A percentile compares a stretch with the other conserved stretches of the same genome.
These are phyloP conservation scores for Hypericum androsaemum DNA, from an alignment of 345 rosid species.

Conservation along the genomic window DNA sequence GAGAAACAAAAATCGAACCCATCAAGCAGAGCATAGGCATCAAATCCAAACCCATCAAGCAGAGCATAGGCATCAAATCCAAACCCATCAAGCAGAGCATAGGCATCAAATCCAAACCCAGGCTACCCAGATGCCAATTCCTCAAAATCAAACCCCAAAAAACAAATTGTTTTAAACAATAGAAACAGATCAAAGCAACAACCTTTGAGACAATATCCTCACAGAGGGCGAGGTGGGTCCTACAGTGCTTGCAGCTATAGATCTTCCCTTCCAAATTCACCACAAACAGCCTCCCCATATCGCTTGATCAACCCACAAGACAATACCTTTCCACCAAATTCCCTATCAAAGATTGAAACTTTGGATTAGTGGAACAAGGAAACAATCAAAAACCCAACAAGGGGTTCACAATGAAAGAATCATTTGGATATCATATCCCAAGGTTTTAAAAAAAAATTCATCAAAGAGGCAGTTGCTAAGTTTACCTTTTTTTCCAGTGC, in stretches of 20 bases:
- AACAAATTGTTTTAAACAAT: not conserved
- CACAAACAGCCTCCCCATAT: slow-evolving; percentile 89
- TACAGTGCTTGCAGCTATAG: slow-evolving; percentile 92
- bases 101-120: slow-evolving; percentile 1
- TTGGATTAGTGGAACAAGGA: too few relatives aligned
- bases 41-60: not conserved
- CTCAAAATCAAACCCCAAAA: slow-evolving; percentile 8
- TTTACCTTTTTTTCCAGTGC: too few relatives aligned
- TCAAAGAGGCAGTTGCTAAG: too few relatives aligned
- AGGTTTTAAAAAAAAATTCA: too few relatives aligned
- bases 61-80: not conserved
- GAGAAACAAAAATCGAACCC: slow-evolving; percentile 8
- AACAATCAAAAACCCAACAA: too few relatives aligned
- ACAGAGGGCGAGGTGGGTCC: slow-evolving; percentile 69
- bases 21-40: too few relatives aligned
- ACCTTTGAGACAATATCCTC: slow-evolving; percentile 87
- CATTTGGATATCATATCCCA: too few relatives aligned
- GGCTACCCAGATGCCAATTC: slow-evolving; percentile 20
- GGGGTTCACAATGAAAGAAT: too few relatives aligned
- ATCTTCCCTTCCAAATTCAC: slow-evolving; percentile 83
- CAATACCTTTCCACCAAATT: not conserved
- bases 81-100: not conserved
- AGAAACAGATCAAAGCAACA: slow-evolving; percentile 9
- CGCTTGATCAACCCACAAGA: slow-evolving; percentile 6
- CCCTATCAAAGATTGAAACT: too few relatives aligned